These are phyloP conservation scores for Coriolopsis trogii DNA, from an alignment of 1,284 basidiomycete genomes.

Conservation along the genomic window DNA sequence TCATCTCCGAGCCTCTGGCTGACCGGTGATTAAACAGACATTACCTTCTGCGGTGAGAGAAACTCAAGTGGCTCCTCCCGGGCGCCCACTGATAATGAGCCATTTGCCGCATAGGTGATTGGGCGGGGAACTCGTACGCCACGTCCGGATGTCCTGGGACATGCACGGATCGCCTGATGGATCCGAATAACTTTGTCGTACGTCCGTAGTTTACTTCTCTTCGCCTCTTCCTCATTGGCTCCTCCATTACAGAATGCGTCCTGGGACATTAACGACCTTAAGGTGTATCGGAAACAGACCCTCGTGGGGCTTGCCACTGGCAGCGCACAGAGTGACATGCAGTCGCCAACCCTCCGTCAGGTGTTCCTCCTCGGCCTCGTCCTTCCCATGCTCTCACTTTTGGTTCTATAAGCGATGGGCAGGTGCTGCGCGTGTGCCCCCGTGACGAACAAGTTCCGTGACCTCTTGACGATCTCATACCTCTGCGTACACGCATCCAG, in stretches of 20 bases:
- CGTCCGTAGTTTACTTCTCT: constrained; percentile 24
- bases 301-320: constrained; percentile 36
- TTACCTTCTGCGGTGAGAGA: constrained; percentile 74
- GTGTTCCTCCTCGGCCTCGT: constrained; percentile 7
- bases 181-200: constrained; percentile 72
- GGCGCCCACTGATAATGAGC: constrained; percentile 3
- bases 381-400: constrained; percentile 11
- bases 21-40: constrained; percentile 50
- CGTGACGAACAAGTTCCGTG: constrained; percentile 8
- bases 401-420: constrained; percentile 12
- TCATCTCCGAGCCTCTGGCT: constrained; percentile 11
- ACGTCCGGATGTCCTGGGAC: constrained; percentile 76
- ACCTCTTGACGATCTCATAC: neutral
- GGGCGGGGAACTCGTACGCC: constrained; percentile 79
- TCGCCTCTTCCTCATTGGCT: constrained; percentile 7
- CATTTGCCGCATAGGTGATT: constrained; percentile 56
- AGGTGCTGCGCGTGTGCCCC: constrained; percentile 1
- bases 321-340: constrained; percentile 8
- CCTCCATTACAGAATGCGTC: constrained; percentile 50
- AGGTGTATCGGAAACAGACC: constrained; percentile 51
- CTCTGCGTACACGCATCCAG: neutral
- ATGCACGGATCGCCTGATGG: constrained; percentile 62
- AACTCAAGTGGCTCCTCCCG: constrained; percentile 1
- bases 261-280: constrained; percentile 59
- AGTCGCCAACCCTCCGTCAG: constrained; percentile 4